Conservation (phyloP, 768 basidiomycete species). For the Sutorius australiensis region DNA sequence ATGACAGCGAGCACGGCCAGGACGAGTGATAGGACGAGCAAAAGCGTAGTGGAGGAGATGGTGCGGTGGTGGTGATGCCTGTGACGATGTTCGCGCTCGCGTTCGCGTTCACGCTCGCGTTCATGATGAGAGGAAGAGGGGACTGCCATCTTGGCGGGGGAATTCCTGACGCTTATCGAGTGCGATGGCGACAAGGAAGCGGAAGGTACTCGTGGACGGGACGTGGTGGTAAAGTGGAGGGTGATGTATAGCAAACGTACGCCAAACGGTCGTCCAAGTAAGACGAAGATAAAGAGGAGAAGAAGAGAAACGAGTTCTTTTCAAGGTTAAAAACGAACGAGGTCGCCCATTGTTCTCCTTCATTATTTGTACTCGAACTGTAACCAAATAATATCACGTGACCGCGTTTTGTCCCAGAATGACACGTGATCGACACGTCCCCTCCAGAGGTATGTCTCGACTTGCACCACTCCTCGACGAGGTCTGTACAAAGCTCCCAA, state of each 20-base stretch:
- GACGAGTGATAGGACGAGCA: conserved; percentile 81
- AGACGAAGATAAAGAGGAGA: conserved; percentile 15
- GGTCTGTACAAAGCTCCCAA: conserved; percentile 13
- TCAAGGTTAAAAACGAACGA: conserved; percentile 29
- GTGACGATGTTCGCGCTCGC: conserved; percentile 52
- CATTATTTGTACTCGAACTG: conserved; percentile 27
- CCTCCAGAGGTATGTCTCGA: conserved; percentile 7
- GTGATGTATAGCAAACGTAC: neutral
- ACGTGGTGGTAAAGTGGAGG: conserved; percentile 49
- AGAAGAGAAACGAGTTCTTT: conserved; percentile 13
- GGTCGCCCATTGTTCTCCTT: conserved; percentile 20
- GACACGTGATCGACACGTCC: conserved; percentile 5
- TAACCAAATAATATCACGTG: conserved; percentile 33
- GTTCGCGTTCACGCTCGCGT: conserved; percentile 49
- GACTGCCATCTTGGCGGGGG: conserved; percentile 66
- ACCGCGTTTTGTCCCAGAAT: conserved; percentile 24
- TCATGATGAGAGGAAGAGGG: conserved; percentile 79
- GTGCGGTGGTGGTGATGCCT: conserved; percentile 78
- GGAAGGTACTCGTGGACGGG: conserved; percentile 57
- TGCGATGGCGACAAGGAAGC: conserved; percentile 76
- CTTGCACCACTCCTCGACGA: conserved; percentile 30
- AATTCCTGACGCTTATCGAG: conserved; percentile 53
- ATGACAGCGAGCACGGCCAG: conserved; percentile 87
- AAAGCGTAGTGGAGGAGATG: conserved; percentile 84
- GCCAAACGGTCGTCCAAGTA: conserved; percentile 14